Base-by-base conservation (phyloP, 208 protist species). In the Plasmodiophora brassicae region DNA sequence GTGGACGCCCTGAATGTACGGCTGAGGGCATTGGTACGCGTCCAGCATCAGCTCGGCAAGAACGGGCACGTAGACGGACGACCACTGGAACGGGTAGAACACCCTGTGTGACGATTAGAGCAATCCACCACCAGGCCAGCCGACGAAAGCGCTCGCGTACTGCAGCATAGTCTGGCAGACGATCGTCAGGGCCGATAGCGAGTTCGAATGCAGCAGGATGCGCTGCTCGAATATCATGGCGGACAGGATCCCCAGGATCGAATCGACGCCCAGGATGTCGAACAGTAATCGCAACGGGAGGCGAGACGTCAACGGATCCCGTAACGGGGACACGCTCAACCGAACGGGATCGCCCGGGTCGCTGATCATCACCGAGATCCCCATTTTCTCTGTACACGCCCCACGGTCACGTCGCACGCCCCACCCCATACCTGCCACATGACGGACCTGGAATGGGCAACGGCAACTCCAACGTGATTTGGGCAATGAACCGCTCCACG, bases 1-100 rank as follows among this genome's bases (percentile, higher is more conserved):
- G n/a, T 78, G 65, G n/a, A 78, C 65, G n/a, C 65, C 65, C n/a
- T 78, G 65, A 32, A 78, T 78, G n/a, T 78, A 78, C n/a, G 65
- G 65, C 41, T 78, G 65, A 36, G 65, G 65, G 65, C 65, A 78
- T 78, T 78, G 65, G 41, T 78, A 32, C 32, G 65, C 65, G 65
- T 78, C 65, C 65, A 78, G n/a, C 65, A 78, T 78, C 5, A 78
- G 14, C 41, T 78, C 65, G 10, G 65, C 65, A n/a, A 78, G 65
- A 78, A 78, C 65, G 10, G 65, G 65, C 10, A 78, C 65, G n/a
- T 78, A 78, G n/a, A 78, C 65, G 65, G 65, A 78, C 41, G 65
- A 38, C 65, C 65, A 78, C 41, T 78, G 65, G 65, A 78, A 78
- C 14, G 65, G 65, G 41, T 78, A 78, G 5, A 78, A 38, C n/a